Base-by-base conservation (phyloP, 345 rosid species). In the Geranium brycei region DNA sequence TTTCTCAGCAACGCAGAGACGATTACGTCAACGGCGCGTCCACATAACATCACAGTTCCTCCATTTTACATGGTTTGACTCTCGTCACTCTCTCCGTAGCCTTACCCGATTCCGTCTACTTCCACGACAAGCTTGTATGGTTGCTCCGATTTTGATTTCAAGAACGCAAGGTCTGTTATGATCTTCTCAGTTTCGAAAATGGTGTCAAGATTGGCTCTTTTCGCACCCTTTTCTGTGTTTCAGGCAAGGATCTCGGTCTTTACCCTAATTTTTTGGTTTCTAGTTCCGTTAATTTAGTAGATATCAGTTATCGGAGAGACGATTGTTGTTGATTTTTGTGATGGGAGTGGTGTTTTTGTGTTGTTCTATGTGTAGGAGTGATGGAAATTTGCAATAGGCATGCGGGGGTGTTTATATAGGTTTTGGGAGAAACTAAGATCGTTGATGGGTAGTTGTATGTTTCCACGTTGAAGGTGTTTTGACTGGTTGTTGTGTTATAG, bases 221-320 rank as follows among this genome's bases (percentile, higher is more conserved):
- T 74, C 69, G 5, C 68, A 16, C 23, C 60, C n/a, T 30, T 66
- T 65, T 61, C 67, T 60, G 68, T 73, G 60, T 58, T 80, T 41
- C 83, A 67, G 84, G 89, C 63, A 79, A 66, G 55, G 16, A n/a
- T 1, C 57, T 6, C n/a, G 17, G 31, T 63, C 41, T 18, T 57
- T 38, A 10, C 13, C 53, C 53, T 2, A 47, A 8, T 47, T 47
- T 47, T 13, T 13, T 47, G 41, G 11, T 17, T 57, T 57, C 19
- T 15, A 1, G 41, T 35, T 35, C 10, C 13, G 13, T 13, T 8
- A 47, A 47, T 47, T 11, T 8, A 6, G 13, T 38, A 10, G 6
- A 5, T 47, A 8, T 47, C 0, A 13, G 13, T 47, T 6, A 10
- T 13, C 1, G 53, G 53, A 47, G 15, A 13, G 53, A 47, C 53